Evolutionary conservation across 306 rosid genomes (phyloP), one percentile per base, ranked within the genome.

Genomic region (Cyamopsis tetragonoloba): DNA sequence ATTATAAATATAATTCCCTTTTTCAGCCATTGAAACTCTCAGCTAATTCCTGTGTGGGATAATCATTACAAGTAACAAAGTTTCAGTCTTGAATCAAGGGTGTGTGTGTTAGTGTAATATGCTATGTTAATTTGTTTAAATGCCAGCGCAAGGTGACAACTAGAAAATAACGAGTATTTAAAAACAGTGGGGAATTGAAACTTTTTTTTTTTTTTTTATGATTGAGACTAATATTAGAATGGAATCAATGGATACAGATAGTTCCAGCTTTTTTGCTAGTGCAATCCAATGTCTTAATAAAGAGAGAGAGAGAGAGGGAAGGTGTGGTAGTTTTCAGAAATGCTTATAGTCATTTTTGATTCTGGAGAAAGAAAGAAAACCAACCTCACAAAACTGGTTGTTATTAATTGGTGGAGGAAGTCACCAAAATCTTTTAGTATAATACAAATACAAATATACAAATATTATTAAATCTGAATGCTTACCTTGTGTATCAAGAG

Each of bases 11-110:
- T 24, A 9, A 44, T 70, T 30, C 60, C 59, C 57, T 13, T 55
- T 57, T 42, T 62, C 76, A 63, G 68, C 70, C 78, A 74, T 80
- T 18, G 54, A 75, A 85, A 78, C 41, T 18, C 80, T 72, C 81
- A 47, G 66, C 18, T 27, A 15, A 30, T 13, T 14, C 26, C 31
- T 27, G 26, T 28, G 47, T 10, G 26, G 43, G 46, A 59, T 7
- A 28, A 50, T 20, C 50, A 38, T 30, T 19, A 31, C n/a, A n/a
- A n/a, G n/a, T n/a, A n/a, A n/a, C n/a, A 58, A 14, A 3, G 53
- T 5, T 41, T 35, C 53, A 26, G 18, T 59, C 39, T 28, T 42
- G 62, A 23, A 19, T 12, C 28, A 7, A 42, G 71, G 62, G 37
- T 43, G n/a, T n/a, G n/a, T n/a, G n/a, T n/a, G n/a, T n/a, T n/a